Evolutionary conservation across 106 monocot species (phyloP), one percentile per base, ranked within the genome.

Genomic region (Alisma plantagoaquatica): DNA sequence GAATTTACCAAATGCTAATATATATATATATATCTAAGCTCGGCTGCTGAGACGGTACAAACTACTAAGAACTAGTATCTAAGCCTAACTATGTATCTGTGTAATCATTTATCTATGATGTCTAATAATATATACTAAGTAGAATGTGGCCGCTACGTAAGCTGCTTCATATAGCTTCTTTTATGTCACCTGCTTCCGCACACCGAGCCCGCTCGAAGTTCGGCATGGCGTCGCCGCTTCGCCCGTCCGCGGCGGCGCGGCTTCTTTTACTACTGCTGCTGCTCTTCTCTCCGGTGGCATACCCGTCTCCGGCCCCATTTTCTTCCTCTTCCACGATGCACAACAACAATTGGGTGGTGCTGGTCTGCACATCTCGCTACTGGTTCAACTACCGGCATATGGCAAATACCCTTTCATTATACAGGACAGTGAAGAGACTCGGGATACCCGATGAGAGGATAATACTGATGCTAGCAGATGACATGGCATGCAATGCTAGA

Each of bases 381-480:
- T 88, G 94, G 94, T 96, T 96, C 62, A 88, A 89, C 62, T 96
- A 88, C 28, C 80, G 94, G 18, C 94, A 96, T 65, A 96, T 96
- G 94, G 88, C 94, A 14, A 96, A 96, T 62, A 84, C 88, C 41
- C 57, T 96, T 7, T 96, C 94, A 30, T 69, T 96, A 29, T 96
- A 96, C 60, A 96, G 94, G 71, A 96, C 94, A 46, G 94, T 96
- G 41, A 89, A 89, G 62, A 55, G 94, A 49, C 64, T 96, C 33
- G 94, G 88, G 48, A 96, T 96, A 62, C 94, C 88, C 44, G 94
- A 96, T 69, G 94, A 96, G 61, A 72, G 93, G 45, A 94, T 94
- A 60, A 80, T 94, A 75, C 84, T 96, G 31, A 96, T 96, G 88
- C 56, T 96, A 70, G 94, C 94, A 11, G 94, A 96, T 76, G 94